A percentile compares a stretch with the other conserved stretches of the same genome.
phyloP scores from a whole-genome alignment of 306 rosid species.

The Gynostemma pentaphyllum region DNA sequence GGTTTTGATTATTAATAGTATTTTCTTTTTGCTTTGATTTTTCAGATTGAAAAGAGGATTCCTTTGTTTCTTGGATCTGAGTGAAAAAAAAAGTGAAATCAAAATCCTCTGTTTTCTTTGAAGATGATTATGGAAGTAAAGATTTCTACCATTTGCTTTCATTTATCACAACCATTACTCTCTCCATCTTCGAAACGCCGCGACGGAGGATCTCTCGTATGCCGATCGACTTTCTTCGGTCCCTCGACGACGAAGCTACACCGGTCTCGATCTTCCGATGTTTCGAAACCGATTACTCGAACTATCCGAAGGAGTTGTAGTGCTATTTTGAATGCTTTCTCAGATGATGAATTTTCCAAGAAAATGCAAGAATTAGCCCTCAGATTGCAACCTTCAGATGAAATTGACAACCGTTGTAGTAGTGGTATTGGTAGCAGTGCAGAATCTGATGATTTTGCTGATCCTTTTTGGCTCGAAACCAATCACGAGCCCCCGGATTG shows the following conservation, averaged over 20 bases:
- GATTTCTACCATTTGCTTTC: slow-evolving; percentile 13
- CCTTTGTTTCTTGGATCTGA: neutral
- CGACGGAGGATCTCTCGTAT: slow-evolving; percentile 19
- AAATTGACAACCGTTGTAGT: neutral
- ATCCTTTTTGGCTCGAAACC: slow-evolving; percentile 42
- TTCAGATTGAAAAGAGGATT: neutral
- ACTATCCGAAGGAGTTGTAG: slow-evolving; percentile 37
- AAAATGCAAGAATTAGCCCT: slow-evolving; percentile 58
- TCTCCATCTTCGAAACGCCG: slow-evolving; percentile 6
- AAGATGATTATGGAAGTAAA: slow-evolving; percentile 12
- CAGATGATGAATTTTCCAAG: slow-evolving; percentile 75
- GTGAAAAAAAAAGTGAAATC: too few species aligned
- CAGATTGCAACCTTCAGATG: slow-evolving; percentile 38
- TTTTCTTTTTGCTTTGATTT: neutral
- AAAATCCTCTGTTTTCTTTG: slow-evolving; percentile 2
- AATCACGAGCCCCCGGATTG: slow-evolving; percentile 29
- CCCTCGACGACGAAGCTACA: slow-evolving; percentile 18
- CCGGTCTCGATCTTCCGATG: slow-evolving; percentile 32
- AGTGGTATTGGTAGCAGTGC: slow-evolving; percentile 7
- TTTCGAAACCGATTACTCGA: slow-evolving; percentile 7
- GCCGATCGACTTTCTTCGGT: slow-evolving; percentile 38
- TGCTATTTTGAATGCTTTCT: slow-evolving; percentile 46
- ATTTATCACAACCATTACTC: slow-evolving; percentile 8
- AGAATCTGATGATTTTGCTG: slow-evolving; percentile 3
- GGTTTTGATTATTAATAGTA: neutral